Conservation (phyloP, 176 grass and related monocot species). For the Alloteropsis semialata region DNA sequence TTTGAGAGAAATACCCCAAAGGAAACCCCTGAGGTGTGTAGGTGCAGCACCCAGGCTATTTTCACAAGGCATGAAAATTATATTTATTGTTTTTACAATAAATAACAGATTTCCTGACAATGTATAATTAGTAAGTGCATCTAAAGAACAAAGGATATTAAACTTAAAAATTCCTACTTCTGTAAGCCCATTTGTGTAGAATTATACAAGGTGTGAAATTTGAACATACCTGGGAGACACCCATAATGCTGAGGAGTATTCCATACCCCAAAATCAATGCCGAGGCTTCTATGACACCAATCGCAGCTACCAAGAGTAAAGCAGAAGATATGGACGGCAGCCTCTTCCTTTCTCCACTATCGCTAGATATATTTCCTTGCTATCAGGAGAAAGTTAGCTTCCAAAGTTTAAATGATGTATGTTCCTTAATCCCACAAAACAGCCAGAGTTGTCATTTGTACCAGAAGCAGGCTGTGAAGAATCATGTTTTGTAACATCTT, state of each 20-base stretch:
- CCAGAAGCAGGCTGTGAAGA: too few species aligned
- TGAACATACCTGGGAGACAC: background rate
- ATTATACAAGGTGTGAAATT: background rate
- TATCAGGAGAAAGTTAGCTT: constrained; percentile 13
- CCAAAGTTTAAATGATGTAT: background rate
- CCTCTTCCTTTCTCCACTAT: background rate
- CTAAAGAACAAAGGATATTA: background rate
- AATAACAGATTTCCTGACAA: background rate
- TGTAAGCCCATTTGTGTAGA: background rate
- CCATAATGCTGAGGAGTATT: background rate
- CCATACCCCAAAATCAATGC: too few species aligned
- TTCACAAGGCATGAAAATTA: too few species aligned
- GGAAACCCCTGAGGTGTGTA: too few species aligned
- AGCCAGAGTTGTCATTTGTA: too few species aligned
- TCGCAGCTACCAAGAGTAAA: background rate
- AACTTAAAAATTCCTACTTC: background rate
- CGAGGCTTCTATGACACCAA: background rate
- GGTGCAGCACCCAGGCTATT: too few species aligned
- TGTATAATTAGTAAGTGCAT: background rate
- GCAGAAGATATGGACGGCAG: background rate
- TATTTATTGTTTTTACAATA: background rate
- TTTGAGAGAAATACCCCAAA: too few species aligned
- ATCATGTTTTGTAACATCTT: too few species aligned
- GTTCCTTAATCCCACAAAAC: too few species aligned
- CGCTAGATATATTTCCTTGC: background rate